Evolutionary conservation across 2,329 filamentous ascomycete genomes (phyloP).

Genomic region (Scytalidium sp.): DNA sequence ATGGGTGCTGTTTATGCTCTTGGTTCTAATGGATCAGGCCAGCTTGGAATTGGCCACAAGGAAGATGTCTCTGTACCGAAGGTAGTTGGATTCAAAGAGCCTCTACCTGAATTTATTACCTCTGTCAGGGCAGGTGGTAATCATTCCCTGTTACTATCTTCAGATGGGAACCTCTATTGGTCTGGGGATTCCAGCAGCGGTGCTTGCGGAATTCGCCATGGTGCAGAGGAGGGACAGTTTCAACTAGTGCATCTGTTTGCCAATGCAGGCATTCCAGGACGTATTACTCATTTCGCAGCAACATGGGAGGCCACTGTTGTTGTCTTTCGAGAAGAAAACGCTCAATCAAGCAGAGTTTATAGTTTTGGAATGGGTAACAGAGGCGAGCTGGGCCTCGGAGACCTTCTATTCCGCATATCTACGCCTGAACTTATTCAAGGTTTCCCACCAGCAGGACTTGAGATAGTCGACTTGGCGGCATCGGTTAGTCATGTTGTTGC

Average conservation of each 20-base stretch:
- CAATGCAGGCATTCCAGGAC: slow-evolving; percentile 24
- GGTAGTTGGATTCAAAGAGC: slow-evolving; percentile 52
- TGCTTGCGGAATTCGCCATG: slow-evolving; percentile 44
- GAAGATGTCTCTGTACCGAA: slow-evolving; percentile 69
- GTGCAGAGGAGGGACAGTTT: slow-evolving; percentile 12
- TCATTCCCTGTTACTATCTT: slow-evolving; percentile 74
- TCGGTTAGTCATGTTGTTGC: slow-evolving; percentile 76
- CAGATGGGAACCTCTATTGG: slow-evolving; percentile 57
- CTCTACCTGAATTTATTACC: slow-evolving; percentile 32
- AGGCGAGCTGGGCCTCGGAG: slow-evolving; percentile 69
- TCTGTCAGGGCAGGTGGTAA: slow-evolving; percentile 67
- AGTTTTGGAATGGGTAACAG: slow-evolving; percentile 64
- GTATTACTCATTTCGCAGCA: slow-evolving; percentile 54
- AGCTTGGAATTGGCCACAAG: slow-evolving; percentile 68
- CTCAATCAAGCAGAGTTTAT: slow-evolving; percentile 49
- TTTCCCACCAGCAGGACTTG: slow-evolving; percentile 60
- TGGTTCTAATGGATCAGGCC: slow-evolving; percentile 75
- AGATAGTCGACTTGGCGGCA: slow-evolving; percentile 64
- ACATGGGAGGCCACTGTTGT: slow-evolving; percentile 77
- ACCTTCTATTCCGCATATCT: slow-evolving; percentile 45
- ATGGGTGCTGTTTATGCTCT: slow-evolving; percentile 63
- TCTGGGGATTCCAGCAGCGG: slow-evolving; percentile 58
- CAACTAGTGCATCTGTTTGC: slow-evolving; percentile 12
- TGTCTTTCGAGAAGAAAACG: slow-evolving; percentile 43
- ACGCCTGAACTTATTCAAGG: slow-evolving; percentile 47